Evolutionary conservation across 164 flowering plant species (phyloP), one percentile per base, ranked within the genome.

Genomic region (Magnolia officinalis): DNA sequence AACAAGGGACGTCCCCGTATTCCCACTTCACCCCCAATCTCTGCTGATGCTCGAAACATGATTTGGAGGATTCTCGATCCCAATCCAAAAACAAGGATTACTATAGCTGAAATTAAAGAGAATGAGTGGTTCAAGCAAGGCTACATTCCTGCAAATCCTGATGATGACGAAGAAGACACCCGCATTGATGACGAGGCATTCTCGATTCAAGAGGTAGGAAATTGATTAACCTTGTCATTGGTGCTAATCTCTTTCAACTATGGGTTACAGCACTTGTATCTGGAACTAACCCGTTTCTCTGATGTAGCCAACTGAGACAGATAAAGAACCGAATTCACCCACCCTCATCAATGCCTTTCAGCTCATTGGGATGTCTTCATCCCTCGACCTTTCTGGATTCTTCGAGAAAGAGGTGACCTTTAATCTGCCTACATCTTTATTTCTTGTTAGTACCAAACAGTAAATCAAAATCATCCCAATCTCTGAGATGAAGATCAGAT

Each of bases 301-400:
- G 72, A 31, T 70, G 75, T 49, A 90, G 93, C 76, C 86, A 70
- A 72, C 81, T n/a, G 90, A 90, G 16, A 82, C 63, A 11, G 89
- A 85, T 58, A 84, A 67, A 70, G 82, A 83, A 69, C 87, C 86
- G 16, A 83, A 75, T 18, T 86, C 88, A 11, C 90, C 92, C 14
- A 76, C 84, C 24, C 86, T 83, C 51, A 91, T 92, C 75, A 96
- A 96, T 81, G 99, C 99, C 64, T 96, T 96, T 85, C 90, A 96
- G 85, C 88, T 96, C 19, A 96, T 96, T 76, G 96, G 99, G 80
- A 96, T 96, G 99, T 94, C 98, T 50, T 92, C 97, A 0, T 86
- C 79, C 83, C 89, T 96, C 2, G 99, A 96, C 83, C 93, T 96
- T 70, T 96, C 99, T 31, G 99, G 99, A 26, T 93, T 93, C 83